phyloP scores from a whole-genome alignment of 2,329 filamentous ascomycete species.

The Cladophialophora immunda region DNA sequence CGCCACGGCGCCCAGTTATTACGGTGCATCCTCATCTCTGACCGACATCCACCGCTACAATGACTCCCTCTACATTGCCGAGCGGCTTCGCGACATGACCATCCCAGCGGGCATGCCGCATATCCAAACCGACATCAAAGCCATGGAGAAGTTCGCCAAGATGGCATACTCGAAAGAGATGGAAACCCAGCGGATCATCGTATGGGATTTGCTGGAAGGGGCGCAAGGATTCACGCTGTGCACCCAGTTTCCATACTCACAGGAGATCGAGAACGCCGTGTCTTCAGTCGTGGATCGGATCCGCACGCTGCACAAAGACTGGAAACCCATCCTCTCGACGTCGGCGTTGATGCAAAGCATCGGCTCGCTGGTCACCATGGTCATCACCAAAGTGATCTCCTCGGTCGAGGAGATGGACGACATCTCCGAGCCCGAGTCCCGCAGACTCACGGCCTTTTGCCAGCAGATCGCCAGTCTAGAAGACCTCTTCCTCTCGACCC shows the following conservation, averaged over 20 bases:
- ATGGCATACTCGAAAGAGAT: constrained; percentile 70
- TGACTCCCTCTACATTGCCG: constrained; percentile 66
- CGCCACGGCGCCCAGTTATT: constrained; percentile 57
- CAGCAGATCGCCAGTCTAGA: constrained; percentile 64
- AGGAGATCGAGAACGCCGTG: constrained; percentile 68
- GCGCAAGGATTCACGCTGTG: constrained; percentile 69
- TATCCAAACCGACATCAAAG: constrained; percentile 59
- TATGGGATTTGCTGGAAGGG: constrained; percentile 69
- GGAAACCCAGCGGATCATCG: constrained; percentile 70
- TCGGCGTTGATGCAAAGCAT: constrained; percentile 69
- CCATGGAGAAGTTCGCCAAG: constrained; percentile 67
- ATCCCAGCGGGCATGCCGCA: constrained; percentile 52
- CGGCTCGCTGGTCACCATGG: constrained; percentile 65
- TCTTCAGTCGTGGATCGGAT: constrained; percentile 66
- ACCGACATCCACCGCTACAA: constrained; percentile 73
- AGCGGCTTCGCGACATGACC: constrained; percentile 58
- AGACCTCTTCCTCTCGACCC: constrained; percentile 63
- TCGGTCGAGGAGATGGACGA: constrained; percentile 71
- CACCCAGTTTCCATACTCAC: constrained; percentile 66
- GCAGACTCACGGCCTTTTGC: constrained; percentile 66
- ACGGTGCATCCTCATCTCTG: constrained; percentile 54
- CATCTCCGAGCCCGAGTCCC: constrained; percentile 70
- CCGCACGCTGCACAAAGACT: constrained; percentile 63
- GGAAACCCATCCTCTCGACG: constrained; percentile 66
- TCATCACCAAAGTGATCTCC: constrained; percentile 66